phyloP scores from a whole-genome alignment of 1,284 basidiomycete genomes.

The Ceratobasidium sp. region DNA sequence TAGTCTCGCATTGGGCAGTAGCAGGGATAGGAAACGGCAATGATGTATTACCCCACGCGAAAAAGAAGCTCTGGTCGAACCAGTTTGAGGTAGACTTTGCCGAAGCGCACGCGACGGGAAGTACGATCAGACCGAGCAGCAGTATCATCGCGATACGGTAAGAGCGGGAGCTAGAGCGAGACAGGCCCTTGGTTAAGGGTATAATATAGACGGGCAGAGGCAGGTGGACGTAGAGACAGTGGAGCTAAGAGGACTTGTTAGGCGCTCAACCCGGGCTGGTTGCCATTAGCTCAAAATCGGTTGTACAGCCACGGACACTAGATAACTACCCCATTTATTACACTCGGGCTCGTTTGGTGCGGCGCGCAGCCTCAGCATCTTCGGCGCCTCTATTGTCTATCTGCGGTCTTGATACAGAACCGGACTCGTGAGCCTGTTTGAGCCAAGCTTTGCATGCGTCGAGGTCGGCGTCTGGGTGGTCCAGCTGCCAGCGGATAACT shows the following conservation, averaged over 20 bases:
- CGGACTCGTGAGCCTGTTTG: conserved; percentile 61
- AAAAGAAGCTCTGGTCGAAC: conserved; percentile 65
- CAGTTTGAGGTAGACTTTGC: conserved; percentile 39
- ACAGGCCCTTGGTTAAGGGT: background rate
- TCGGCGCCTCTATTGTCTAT: background rate
- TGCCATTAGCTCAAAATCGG: conserved; percentile 9
- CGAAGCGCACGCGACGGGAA: conserved; percentile 23
- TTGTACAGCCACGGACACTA: conserved; percentile 20
- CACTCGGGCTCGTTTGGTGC: conserved; percentile 21
- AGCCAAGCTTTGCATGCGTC: conserved; percentile 81
- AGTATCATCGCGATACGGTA: conserved; percentile 5
- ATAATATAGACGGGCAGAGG: background rate
- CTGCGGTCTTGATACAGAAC: conserved; percentile 2
- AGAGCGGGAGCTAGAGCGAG: background rate
- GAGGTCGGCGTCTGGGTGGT: conserved; percentile 73
- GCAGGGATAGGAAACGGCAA: conserved; percentile 58
- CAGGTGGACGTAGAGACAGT: conserved; percentile 19
- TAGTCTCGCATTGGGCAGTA: conserved; percentile 68
- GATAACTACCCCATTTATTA: background rate
- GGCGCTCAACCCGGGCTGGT: background rate
- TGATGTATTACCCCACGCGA: conserved; percentile 66
- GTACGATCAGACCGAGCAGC: conserved; percentile 7
- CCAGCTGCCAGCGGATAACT: conserved; percentile 86
- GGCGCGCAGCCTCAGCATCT: background rate
- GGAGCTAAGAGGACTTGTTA: background rate